These are phyloP conservation scores for Penstemon newberryi DNA, from an alignment of 257 asterid genomes.

Conservation along the genomic window DNA sequence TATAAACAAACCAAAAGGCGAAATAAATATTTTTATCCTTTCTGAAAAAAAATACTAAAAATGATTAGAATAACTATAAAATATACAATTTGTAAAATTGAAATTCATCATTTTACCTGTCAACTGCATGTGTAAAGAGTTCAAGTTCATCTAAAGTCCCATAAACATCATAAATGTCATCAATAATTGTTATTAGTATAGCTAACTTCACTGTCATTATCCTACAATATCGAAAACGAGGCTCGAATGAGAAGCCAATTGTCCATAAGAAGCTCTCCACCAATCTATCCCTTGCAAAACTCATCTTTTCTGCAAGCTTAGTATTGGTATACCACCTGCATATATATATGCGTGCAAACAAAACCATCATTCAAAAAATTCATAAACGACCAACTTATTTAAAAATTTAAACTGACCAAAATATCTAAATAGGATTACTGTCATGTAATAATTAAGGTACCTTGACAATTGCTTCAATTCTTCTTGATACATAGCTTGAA, in stretches of 20 bases:
- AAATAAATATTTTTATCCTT: neutral
- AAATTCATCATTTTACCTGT: slow-evolving; percentile 31
- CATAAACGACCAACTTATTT: no score
- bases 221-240: slow-evolving; percentile 35
- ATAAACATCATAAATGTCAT: slow-evolving; percentile 51
- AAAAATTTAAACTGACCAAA: no score
- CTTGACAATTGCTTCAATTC: no score
- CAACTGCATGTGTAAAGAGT: slow-evolving; percentile 38
- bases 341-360: no score
- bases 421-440: no score
- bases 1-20: neutral
- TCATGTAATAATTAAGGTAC: no score
- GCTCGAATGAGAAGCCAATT: slow-evolving; percentile 38
- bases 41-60: no score
- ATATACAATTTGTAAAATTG: neutral
- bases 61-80: no score
- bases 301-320: slow-evolving; percentile 36
- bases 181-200: slow-evolving; percentile 32
- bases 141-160: slow-evolving; percentile 56
- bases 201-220: slow-evolving; percentile 32
- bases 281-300: slow-evolving; percentile 48
- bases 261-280: slow-evolving; percentile 50
- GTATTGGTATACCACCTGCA: slow-evolving; percentile 47
- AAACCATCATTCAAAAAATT: no score
- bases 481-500: no score